phyloP scores from a whole-genome alignment of 2,329 filamentous ascomycete genomes.

The Keithomyces neogunnii region DNA sequence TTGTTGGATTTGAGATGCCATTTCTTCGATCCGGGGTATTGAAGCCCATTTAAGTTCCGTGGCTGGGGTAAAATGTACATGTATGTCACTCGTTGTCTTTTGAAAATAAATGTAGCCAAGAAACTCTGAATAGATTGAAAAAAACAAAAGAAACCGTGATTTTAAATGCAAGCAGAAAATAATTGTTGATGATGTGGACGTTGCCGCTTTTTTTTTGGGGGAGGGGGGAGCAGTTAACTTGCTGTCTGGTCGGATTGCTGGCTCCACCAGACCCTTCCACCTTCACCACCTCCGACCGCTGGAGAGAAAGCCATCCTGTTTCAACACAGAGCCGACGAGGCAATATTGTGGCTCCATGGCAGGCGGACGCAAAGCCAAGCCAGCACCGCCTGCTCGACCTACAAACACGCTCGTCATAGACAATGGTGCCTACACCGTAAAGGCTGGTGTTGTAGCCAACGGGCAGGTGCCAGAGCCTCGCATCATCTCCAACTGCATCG shows the following conservation, averaged over 20 bases:
- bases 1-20: slow-evolving; percentile 23
- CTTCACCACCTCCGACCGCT: neutral
- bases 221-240: too few relatives aligned
- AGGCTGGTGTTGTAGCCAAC: slow-evolving; percentile 66
- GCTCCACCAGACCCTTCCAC: neutral
- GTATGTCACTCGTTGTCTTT: too few relatives aligned
- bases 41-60: neutral
- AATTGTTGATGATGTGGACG: too few relatives aligned
- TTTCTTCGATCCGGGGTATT: slow-evolving; percentile 22
- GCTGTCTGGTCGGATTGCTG: too few relatives aligned
- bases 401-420: slow-evolving; percentile 75
- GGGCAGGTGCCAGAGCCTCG: slow-evolving; percentile 47
- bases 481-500: slow-evolving; percentile 81
- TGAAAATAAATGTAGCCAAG: too few relatives aligned
- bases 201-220: too few relatives aligned
- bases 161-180: too few relatives aligned
- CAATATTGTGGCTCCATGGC: slow-evolving; percentile 25
- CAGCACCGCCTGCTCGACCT: slow-evolving; percentile 43
- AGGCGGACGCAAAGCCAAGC: slow-evolving; percentile 43
- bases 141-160: too few relatives aligned
- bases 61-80: too few relatives aligned
- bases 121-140: too few relatives aligned
- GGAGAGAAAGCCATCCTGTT: too few relatives aligned
- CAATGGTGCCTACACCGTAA: slow-evolving; percentile 86
- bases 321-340: neutral